phyloP scores from a whole-genome alignment of 164 flowering plant genomes.

The Annona squamosa region DNA sequence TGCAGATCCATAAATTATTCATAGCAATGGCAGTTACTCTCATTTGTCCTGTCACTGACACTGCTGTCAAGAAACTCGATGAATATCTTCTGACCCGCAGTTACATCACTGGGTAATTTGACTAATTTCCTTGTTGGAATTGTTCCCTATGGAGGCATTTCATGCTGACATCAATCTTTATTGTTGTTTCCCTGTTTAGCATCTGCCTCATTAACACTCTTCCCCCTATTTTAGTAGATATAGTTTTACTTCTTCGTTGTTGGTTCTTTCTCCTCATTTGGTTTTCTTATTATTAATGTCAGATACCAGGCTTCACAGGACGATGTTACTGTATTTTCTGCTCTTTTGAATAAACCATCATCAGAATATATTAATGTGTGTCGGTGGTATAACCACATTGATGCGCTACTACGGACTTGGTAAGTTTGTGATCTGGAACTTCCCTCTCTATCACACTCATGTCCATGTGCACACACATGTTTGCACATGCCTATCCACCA shows the following conservation, averaged over 20 bases:
- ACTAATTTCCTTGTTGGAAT: conserved; percentile 24
- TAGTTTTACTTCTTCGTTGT: background rate
- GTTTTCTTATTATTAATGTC: conserved; percentile 2
- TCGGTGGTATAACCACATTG: conserved; percentile 81
- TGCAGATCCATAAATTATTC: background rate
- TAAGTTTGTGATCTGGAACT: conserved; percentile 26
- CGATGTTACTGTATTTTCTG: conserved; percentile 62
- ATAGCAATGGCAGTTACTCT: conserved; percentile 62
- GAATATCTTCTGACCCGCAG: conserved; percentile 63
- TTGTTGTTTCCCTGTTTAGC: too few species aligned
- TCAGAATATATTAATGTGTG: conserved; percentile 57
- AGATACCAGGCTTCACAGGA: conserved; percentile 93
- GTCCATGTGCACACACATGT: background rate
- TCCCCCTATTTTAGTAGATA: too few species aligned
- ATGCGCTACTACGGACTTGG: conserved; percentile 79
- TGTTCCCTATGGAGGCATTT: background rate
- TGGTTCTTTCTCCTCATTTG: background rate
- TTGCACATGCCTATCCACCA: background rate
- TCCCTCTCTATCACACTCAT: background rate
- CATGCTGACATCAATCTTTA: too few species aligned
- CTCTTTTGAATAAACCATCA: conserved; percentile 50
- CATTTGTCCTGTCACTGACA: conserved; percentile 30
- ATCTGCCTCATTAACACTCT: too few species aligned
- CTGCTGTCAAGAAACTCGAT: conserved; percentile 69
- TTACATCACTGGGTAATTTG: conserved; percentile 70